Conservation (phyloP, 352 stramenopile species). For the Globisporangium parvum region DNA sequence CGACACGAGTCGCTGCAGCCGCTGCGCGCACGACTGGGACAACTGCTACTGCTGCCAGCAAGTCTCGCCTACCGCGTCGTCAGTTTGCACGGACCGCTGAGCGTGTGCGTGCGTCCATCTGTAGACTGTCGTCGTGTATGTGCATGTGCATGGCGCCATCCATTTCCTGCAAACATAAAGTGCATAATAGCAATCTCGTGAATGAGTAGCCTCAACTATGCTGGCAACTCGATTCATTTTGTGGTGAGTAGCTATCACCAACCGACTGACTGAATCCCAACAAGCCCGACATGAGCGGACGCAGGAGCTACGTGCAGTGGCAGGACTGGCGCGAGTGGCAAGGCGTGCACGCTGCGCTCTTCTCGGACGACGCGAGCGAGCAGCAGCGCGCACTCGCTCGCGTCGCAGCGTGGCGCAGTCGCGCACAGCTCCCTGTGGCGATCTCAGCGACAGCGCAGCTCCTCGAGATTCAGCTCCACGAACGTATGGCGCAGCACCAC, state of each 20-base stretch:
- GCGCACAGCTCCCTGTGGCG: conserved; percentile 67
- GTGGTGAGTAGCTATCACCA: no score
- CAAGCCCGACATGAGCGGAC: conserved; percentile 59
- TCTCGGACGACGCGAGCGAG: conserved; percentile 35
- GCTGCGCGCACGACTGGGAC: conserved; percentile 62
- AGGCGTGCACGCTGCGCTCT: conserved; percentile 50
- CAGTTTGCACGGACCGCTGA: conserved; percentile 49
- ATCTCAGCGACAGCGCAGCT: conserved; percentile 72
- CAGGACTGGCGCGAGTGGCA: conserved; percentile 76
- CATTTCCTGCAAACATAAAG: not conserved
- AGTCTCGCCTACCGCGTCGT: conserved; percentile 59
- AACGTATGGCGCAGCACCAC: conserved; percentile 56
- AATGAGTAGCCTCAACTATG: not conserved
- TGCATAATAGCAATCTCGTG: not conserved
- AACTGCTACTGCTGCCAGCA: conserved; percentile 74
- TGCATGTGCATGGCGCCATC: not conserved
- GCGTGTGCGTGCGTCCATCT: not conserved
- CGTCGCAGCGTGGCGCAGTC: conserved; percentile 62
- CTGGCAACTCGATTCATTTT: not conserved
- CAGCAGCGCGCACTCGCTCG: conserved; percentile 54
- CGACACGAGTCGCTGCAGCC: conserved; percentile 60
- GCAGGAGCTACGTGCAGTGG: conserved; percentile 49
- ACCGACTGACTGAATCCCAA: no score
- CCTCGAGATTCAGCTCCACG: conserved; percentile 69
- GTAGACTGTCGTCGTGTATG: not conserved